A percentile compares a stretch with the other conserved stretches of the same genome.
Evolutionary conservation across 1,139 yeast species (phyloP).

Genomic region (Magnusiomyces ingens): DNA sequence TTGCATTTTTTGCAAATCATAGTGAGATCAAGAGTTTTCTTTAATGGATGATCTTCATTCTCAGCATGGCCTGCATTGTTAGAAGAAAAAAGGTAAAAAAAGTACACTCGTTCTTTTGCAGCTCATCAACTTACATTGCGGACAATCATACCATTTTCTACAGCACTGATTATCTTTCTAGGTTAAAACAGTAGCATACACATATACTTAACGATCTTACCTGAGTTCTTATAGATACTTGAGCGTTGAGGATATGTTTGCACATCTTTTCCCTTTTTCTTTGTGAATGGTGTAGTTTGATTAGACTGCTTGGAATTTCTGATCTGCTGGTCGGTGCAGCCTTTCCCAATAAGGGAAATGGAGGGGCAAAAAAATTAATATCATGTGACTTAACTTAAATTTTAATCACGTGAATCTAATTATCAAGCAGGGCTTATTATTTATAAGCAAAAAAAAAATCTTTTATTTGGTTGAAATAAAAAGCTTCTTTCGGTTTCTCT

Average conservation of each 20-base stretch:
- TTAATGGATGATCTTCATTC: conserved; percentile 30
- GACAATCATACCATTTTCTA: conserved; percentile 35
- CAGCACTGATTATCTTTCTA: conserved; percentile 24
- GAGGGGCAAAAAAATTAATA: too few relatives aligned
- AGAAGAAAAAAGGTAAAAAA: neutral
- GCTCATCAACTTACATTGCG: conserved; percentile 27
- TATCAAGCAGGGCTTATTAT: too few relatives aligned
- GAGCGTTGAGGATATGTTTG: conserved; percentile 34
- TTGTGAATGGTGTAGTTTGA: too few relatives aligned
- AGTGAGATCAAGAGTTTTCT: conserved; percentile 33
- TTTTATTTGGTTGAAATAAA: too few relatives aligned
- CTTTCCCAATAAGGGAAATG: too few relatives aligned
- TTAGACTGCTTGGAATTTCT: too few relatives aligned
- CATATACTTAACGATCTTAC: conserved; percentile 18
- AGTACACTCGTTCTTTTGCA: neutral
- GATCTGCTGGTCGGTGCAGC: too few relatives aligned
- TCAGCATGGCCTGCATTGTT: conserved; percentile 29
- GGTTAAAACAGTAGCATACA: neutral
- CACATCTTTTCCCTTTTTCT: conserved; percentile 25
- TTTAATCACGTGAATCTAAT: too few relatives aligned
- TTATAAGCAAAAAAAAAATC: too few relatives aligned
- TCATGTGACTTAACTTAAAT: too few relatives aligned
- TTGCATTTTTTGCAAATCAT: conserved; percentile 35
- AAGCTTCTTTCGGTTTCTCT: conserved; percentile 1
- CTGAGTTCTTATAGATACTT: conserved; percentile 34